Evolutionary conservation across 805 yeast species (phyloP).

Genomic region (Cyberlindnera maritima): DNA sequence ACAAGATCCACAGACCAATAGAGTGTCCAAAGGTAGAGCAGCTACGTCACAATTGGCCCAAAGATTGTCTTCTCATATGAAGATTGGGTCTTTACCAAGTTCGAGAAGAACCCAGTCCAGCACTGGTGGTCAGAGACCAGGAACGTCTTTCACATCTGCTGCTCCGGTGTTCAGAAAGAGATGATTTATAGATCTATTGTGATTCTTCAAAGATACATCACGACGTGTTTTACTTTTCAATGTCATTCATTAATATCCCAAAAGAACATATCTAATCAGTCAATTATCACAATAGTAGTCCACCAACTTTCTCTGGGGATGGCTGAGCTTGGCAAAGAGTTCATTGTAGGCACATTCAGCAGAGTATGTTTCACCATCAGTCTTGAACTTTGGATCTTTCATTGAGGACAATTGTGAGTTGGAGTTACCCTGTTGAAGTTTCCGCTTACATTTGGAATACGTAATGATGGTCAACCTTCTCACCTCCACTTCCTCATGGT

Average conservation of each 20-base stretch:
- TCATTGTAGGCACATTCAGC: constrained; percentile 28
- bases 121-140: constrained; percentile 15
- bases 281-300: constrained; percentile 38
- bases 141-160: constrained; percentile 17
- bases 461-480: constrained; percentile 27
- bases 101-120: constrained; percentile 2
- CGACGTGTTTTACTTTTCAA: neutral
- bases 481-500: constrained; percentile 25
- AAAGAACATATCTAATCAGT: too few relatives aligned
- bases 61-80: constrained; percentile 25
- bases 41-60: constrained; percentile 26
- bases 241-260: neutral
- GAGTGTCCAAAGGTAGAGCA: constrained; percentile 17
- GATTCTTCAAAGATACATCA: too few relatives aligned
- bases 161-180: constrained; percentile 12
- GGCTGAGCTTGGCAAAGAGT: constrained; percentile 37
- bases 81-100: constrained; percentile 18
- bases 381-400: constrained; percentile 28
- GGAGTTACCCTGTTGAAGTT: constrained; percentile 17
- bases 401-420: constrained; percentile 1
- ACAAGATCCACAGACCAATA: neutral
- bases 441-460: constrained; percentile 27
- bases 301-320: constrained; percentile 44
- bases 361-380: constrained; percentile 13
- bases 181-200: neutral